These are phyloP conservation scores for Lactarius akahatsu DNA, from an alignment of 768 basidiomycete species.

Conservation along the genomic window DNA sequence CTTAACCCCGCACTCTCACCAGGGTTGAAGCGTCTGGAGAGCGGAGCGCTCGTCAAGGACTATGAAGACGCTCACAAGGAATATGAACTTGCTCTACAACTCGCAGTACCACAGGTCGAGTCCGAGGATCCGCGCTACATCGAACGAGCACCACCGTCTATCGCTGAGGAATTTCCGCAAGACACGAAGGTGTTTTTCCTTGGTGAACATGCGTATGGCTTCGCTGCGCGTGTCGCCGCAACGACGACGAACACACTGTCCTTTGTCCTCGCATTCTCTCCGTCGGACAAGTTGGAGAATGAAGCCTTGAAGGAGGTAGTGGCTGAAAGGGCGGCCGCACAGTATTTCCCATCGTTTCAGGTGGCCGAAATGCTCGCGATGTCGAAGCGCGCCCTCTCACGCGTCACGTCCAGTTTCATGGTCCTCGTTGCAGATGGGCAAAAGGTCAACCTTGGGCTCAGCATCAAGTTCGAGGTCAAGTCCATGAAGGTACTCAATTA, in stretches of 20 bases:
- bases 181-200: slow-evolving; percentile 95
- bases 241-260: slow-evolving; percentile 71
- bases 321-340: slow-evolving; percentile 43
- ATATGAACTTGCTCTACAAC: slow-evolving; percentile 82
- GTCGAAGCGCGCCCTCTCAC: slow-evolving; percentile 76
- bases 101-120: slow-evolving; percentile 73
- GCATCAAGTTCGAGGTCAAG: slow-evolving; percentile 95
- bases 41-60: slow-evolving; percentile 92
- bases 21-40: slow-evolving; percentile 90
- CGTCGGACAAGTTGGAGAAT: slow-evolving; percentile 77
- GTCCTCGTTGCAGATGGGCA: slow-evolving; percentile 70
- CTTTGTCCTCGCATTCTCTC: slow-evolving; percentile 90
- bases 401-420: slow-evolving; percentile 93
- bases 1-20: not conserved
- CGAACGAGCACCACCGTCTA: slow-evolving; percentile 77
- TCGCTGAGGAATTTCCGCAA: slow-evolving; percentile 86
- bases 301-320: slow-evolving; percentile 75
- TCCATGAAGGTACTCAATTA: slow-evolving; percentile 91
- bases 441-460: slow-evolving; percentile 89
- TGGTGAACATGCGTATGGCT: slow-evolving; percentile 93
- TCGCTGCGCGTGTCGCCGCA: slow-evolving; percentile 82
- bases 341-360: slow-evolving; percentile 78
- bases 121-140: slow-evolving; percentile 88
- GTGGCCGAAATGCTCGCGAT: slow-evolving; percentile 73
- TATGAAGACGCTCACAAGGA: slow-evolving; percentile 85